These are phyloP conservation scores for Didymellaceae sp. DNA, from an alignment of 2,329 filamentous ascomycete genomes.

Conservation along the genomic window DNA sequence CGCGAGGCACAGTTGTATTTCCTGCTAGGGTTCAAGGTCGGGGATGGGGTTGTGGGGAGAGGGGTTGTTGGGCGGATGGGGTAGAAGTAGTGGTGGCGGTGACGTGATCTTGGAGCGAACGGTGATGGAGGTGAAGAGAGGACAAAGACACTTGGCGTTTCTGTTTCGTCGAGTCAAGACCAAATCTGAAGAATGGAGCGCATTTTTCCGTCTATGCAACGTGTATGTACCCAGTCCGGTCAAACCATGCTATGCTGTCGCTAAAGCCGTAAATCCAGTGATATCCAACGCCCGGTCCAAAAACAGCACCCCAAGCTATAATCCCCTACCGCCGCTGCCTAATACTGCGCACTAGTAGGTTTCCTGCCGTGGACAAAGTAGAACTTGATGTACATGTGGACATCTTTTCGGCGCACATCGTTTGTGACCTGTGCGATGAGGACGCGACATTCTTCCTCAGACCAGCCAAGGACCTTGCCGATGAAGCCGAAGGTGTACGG, in stretches of 20 bases:
- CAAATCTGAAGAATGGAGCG: too few species aligned
- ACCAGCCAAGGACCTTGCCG: slow-evolving; percentile 46
- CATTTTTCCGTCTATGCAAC: not conserved
- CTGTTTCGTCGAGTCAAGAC: too few species aligned
- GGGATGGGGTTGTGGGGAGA: not conserved
- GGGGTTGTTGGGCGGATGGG: not conserved
- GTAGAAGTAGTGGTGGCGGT: not conserved
- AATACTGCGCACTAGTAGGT: slow-evolving; percentile 14
- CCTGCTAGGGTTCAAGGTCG: slow-evolving; percentile 31
- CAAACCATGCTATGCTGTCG: slow-evolving; percentile 5
- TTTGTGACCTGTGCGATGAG: slow-evolving; percentile 43
- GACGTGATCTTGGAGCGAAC: not conserved
- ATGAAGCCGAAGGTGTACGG: slow-evolving; percentile 46
- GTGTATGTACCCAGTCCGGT: not conserved
- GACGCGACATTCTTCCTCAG: slow-evolving; percentile 42
- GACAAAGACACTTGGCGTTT: too few species aligned
- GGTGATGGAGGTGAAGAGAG: not conserved
- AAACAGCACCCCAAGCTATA: too few species aligned
- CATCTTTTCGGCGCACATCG: slow-evolving; percentile 37
- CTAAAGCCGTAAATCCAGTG: not conserved
- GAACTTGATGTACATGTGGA: slow-evolving; percentile 45
- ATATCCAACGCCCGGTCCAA: too few species aligned
- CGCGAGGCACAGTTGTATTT: slow-evolving; percentile 37
- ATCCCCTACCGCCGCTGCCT: not conserved
- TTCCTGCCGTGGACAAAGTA: slow-evolving; percentile 45